Percentiles rank a stretch among this genome's conserved stretches.
These are phyloP conservation scores for Ceratocystis diversiconidia DNA, from an alignment of 2,329 filamentous ascomycete species.

Conservation along the genomic window DNA sequence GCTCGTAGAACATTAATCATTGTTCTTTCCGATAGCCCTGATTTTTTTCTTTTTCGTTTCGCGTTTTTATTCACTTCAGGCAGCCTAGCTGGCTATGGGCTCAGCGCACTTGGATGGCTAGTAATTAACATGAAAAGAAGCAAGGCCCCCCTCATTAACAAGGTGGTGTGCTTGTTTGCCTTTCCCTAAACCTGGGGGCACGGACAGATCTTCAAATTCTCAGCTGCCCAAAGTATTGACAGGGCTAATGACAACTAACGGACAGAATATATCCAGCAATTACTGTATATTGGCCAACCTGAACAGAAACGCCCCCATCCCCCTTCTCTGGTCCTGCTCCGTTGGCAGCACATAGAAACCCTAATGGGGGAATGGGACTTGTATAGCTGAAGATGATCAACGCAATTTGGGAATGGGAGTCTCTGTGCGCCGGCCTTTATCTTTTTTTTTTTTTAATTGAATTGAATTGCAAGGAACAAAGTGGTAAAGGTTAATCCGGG, in stretches of 20 bases:
- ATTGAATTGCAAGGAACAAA: neutral
- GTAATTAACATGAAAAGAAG: no score
- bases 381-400: neutral
- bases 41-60: neutral
- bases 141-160: no score
- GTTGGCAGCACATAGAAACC: neutral
- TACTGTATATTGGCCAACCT: neutral
- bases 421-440: neutral
- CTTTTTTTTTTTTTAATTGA: neutral
- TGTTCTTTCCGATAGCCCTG: neutral
- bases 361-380: neutral
- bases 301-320: neutral
- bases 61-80: neutral
- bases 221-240: conserved; percentile 1
- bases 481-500: neutral
- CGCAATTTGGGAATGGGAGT: neutral
- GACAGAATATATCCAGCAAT: neutral
- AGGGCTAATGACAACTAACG: conserved; percentile 1
- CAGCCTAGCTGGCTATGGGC: neutral
- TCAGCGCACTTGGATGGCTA: no score
- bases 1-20: neutral
- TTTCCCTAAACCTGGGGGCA: neutral
- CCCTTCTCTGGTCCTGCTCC: neutral
- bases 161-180: neutral
- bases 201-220: neutral